A percentile compares a stretch with the other conserved stretches of the same genome.
phyloP scores from a whole-genome alignment of 1,139 yeast genomes.

The Kodamaea sp. region DNA sequence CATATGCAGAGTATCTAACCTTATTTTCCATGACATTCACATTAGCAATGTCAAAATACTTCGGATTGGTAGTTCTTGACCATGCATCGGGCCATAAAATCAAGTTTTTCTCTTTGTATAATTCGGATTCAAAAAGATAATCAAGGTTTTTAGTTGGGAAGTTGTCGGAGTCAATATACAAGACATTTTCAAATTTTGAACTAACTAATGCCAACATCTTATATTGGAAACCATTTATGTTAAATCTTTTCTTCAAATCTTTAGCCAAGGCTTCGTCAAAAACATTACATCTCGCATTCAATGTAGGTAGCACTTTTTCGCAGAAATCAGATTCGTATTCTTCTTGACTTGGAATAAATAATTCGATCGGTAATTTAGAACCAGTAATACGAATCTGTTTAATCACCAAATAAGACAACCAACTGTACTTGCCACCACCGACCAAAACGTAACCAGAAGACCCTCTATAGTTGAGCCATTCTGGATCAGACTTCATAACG shows the following conservation, averaged over 20 bases:
- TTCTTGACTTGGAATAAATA: conserved; percentile 49
- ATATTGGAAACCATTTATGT: conserved; percentile 56
- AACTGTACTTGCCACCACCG: conserved; percentile 44
- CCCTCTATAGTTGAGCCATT: conserved; percentile 36
- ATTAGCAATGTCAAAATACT: conserved; percentile 42
- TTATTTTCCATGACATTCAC: conserved; percentile 37
- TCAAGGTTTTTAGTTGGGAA: conserved; percentile 57
- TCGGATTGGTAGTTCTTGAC: conserved; percentile 49
- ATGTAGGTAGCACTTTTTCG: conserved; percentile 44
- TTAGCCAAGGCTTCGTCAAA: conserved; percentile 31
- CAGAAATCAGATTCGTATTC: conserved; percentile 54
- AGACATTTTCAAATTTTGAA: conserved; percentile 54
- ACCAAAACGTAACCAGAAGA: conserved; percentile 40
- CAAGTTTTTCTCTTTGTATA: conserved; percentile 41
- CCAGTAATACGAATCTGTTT: conserved; percentile 41
- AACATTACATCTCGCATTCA: conserved; percentile 54
- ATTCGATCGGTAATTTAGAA: conserved; percentile 39
- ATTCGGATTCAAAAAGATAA: conserved; percentile 39
- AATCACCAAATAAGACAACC: conserved; percentile 44
- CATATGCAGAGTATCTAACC: conserved; percentile 32
- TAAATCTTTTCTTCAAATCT: conserved; percentile 25
- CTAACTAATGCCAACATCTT: conserved; percentile 59
- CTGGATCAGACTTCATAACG: conserved; percentile 29
- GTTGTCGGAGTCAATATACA: conserved; percentile 68
- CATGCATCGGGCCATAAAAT: conserved; percentile 53